Evolutionary conservation across 2,329 filamentous ascomycete species (phyloP), one percentile per base, ranked within the genome.

Genomic region (Triangularia setosa): DNA sequence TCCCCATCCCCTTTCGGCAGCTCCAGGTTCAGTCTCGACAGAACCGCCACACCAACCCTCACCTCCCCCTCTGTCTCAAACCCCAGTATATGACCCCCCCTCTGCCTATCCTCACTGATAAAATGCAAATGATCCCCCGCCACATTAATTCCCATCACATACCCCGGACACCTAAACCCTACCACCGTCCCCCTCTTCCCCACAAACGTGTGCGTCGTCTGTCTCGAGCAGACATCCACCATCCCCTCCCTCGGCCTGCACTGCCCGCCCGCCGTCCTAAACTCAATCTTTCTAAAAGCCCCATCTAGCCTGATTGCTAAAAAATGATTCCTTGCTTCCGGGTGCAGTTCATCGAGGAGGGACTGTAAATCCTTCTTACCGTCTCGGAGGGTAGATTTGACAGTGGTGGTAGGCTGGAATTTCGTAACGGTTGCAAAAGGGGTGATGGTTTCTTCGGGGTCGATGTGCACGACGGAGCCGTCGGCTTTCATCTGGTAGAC

Each of bases 401-500:
- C 62, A 4, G 21, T 55, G 3, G 59, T 48, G 4, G 70, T 71
- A n/a, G 75, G 70, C 48, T 62, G 58, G 62, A 77, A 75, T 5
- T 68, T 70, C 9, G 75, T 76, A 48, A 76, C 68, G 62, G 73
- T 73, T 44, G 75, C 75, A 58, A 77, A 77, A 11, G 75, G 75
- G 1, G 74, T 71, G 62, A 76, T 67, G 55, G 67, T 71, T 1
- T 67, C 63, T 12, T 63, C 61, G 14, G 71, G 64, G 27, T 69
- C 56, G 63, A 76, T 63, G 35, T 68, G 61, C 0, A 64, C 62
- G 7, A 75, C 69, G 23, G 72, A 69, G 2, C 74, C 75, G 64
- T 77, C 75, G 4, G 71, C 70, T 58, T 75, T 75, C 74, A 77
- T 77, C 61, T 76, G 74, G 65, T 73, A 76, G 27, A 73, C 65